phyloP scores from a whole-genome alignment of 2,329 filamentous ascomycete species.

The Calonectria naviculata region DNA sequence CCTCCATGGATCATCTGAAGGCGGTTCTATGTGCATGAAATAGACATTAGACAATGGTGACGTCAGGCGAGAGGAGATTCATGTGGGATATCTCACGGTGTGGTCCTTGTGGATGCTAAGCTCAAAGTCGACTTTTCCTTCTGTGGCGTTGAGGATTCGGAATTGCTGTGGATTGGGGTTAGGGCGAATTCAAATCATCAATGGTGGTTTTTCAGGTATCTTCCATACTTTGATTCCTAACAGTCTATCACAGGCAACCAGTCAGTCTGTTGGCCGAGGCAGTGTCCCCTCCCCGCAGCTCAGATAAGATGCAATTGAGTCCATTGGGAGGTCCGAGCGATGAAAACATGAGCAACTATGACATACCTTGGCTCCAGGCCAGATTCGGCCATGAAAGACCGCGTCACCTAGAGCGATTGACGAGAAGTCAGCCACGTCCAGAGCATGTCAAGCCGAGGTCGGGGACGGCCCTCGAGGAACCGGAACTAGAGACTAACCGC shows the following conservation, averaged over 20 bases:
- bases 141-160: constrained; percentile 70
- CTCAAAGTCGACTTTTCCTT: constrained; percentile 80
- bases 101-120: constrained; percentile 80
- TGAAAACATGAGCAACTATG: neutral
- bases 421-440: neutral
- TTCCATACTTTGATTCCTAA: constrained; percentile 41
- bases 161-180: constrained; percentile 59
- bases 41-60: neutral
- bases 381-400: constrained; percentile 86
- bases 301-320: neutral
- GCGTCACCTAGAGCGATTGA: constrained; percentile 72
- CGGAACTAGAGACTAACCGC: constrained; percentile 42
- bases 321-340: constrained; percentile 12
- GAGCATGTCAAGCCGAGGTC: neutral
- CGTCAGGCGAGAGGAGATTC: neutral
- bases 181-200: neutral
- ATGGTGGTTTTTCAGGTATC: neutral
- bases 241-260: constrained; percentile 28
- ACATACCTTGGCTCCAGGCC: constrained; percentile 86
- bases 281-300: neutral
- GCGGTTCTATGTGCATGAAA: constrained; percentile 67
- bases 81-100: constrained; percentile 63
- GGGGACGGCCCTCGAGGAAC: neutral
- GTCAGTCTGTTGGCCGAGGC: constrained; percentile 14
- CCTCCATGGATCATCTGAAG: constrained; percentile 82